A percentile compares a stretch with the other conserved stretches of the same genome.
Conservation (phyloP, 2,329 filamentous ascomycete species). For the Thyridium curvatum region DNA sequence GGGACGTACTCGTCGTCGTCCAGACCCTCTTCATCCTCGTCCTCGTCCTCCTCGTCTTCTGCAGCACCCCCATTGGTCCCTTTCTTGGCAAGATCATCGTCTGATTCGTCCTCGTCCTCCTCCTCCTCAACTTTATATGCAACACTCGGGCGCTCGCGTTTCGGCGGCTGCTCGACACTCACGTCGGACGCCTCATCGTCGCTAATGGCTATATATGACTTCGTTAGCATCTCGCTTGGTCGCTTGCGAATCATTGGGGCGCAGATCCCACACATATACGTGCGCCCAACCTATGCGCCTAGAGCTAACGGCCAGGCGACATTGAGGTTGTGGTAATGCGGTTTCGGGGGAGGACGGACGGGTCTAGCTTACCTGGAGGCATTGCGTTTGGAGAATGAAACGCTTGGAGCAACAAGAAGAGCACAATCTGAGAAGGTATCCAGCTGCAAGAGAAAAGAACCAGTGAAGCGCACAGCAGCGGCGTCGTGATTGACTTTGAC, state of each 20-base stretch:
- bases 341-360: no score
- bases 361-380: slow-evolving; percentile 15
- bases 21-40: slow-evolving; percentile 26
- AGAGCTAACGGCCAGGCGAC: no score
- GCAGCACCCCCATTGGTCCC: slow-evolving; percentile 12
- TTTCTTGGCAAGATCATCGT: slow-evolving; percentile 7
- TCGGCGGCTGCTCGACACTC: slow-evolving; percentile 15
- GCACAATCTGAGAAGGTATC: no score
- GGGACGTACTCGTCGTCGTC: slow-evolving; percentile 36
- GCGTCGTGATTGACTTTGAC: no score
- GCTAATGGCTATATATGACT: slow-evolving; percentile 26
- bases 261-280: no score
- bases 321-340: no score
- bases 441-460: no score
- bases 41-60: slow-evolving; percentile 24
- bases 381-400: slow-evolving; percentile 6
- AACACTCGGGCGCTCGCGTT: slow-evolving; percentile 25
- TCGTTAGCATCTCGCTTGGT: slow-evolving; percentile 1
- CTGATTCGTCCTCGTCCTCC: slow-evolving; percentile 13
- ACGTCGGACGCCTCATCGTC: slow-evolving; percentile 32
- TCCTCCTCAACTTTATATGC: slow-evolving; percentile 12
- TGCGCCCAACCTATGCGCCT: no score
- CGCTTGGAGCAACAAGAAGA: not conserved
- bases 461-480: no score
- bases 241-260: slow-evolving; percentile 3